These are phyloP conservation scores for Tolypocladium pustulatum DNA, from an alignment of 2,329 filamentous ascomycete genomes.

Conservation along the genomic window DNA sequence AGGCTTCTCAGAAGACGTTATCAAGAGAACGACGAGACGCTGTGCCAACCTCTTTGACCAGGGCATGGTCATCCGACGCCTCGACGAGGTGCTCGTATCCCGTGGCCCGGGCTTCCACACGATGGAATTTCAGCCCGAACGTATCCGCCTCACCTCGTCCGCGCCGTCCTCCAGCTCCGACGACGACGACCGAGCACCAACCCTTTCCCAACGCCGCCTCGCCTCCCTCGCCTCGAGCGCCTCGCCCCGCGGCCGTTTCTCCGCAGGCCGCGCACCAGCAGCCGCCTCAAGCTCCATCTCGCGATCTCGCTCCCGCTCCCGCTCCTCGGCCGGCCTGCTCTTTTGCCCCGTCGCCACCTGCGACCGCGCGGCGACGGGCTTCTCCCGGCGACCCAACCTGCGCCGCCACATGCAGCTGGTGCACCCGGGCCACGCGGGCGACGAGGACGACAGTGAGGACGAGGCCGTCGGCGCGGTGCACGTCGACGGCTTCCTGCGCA, in stretches of 20 bases:
- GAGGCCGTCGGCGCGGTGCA: constrained; percentile 55
- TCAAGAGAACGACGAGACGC: constrained; percentile 60
- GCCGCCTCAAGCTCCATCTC: constrained; percentile 10
- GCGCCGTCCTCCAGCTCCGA: constrained; percentile 8
- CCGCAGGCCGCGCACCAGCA: not conserved
- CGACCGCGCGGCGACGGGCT: constrained; percentile 24
- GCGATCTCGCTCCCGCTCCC: constrained; percentile 16
- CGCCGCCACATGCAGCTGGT: constrained; percentile 26
- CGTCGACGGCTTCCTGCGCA: constrained; percentile 55
- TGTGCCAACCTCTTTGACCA: constrained; percentile 69
- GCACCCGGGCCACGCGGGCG: constrained; percentile 24
- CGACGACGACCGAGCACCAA: constrained; percentile 13
- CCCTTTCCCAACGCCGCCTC: constrained; percentile 13
- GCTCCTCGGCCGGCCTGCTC: constrained; percentile 20
- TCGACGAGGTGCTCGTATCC: constrained; percentile 27
- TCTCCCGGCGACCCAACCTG: constrained; percentile 24
- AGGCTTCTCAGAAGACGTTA: constrained; percentile 54
- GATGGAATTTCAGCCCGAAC: constrained; percentile 18
- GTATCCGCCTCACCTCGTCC: constrained; percentile 10
- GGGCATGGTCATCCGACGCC: constrained; percentile 52
- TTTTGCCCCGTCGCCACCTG: constrained; percentile 27
- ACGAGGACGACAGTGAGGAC: constrained; percentile 32
- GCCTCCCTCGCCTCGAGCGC: not conserved
- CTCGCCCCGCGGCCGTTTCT: constrained; percentile 3
- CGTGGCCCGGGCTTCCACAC: constrained; percentile 13